phyloP scores from a whole-genome alignment of 2,329 filamentous ascomycete species.

The Colletotrichum sidae region DNA sequence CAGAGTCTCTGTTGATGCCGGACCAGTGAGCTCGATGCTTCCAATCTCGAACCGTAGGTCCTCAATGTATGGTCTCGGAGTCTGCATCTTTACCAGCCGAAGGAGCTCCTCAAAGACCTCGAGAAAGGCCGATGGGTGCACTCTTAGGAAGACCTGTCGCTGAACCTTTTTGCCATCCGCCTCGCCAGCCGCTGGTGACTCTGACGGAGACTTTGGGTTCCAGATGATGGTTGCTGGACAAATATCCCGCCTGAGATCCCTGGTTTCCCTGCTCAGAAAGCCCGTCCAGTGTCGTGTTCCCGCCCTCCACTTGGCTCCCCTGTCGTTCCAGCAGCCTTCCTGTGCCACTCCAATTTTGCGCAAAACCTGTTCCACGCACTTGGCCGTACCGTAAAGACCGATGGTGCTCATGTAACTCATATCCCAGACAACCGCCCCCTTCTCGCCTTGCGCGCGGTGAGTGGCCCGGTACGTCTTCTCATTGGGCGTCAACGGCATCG shows the following conservation, averaged over 20 bases:
- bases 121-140: constrained; percentile 85
- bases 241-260: constrained; percentile 67
- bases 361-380: constrained; percentile 75
- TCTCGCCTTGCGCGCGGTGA: constrained; percentile 80
- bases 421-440: constrained; percentile 90
- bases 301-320: constrained; percentile 77
- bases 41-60: constrained; percentile 77
- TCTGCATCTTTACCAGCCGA: constrained; percentile 68
- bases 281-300: constrained; percentile 63
- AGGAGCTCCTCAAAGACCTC: constrained; percentile 75
- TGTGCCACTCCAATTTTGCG: constrained; percentile 72
- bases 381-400: constrained; percentile 74
- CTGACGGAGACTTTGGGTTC: constrained; percentile 62
- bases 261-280: constrained; percentile 63
- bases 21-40: constrained; percentile 69
- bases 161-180: constrained; percentile 42
- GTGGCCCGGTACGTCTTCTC: constrained; percentile 91
- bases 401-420: constrained; percentile 94
- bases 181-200: constrained; percentile 36
- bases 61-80: constrained; percentile 71
- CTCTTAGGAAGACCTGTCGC: constrained; percentile 72
- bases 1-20: constrained; percentile 83
- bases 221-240: constrained; percentile 82
- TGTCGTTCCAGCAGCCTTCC: constrained; percentile 70
- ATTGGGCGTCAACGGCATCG: constrained; percentile 85